Evolutionary conservation across 202 grass and related monocot species (phyloP).

Genomic region (Setaria viridis): DNA sequence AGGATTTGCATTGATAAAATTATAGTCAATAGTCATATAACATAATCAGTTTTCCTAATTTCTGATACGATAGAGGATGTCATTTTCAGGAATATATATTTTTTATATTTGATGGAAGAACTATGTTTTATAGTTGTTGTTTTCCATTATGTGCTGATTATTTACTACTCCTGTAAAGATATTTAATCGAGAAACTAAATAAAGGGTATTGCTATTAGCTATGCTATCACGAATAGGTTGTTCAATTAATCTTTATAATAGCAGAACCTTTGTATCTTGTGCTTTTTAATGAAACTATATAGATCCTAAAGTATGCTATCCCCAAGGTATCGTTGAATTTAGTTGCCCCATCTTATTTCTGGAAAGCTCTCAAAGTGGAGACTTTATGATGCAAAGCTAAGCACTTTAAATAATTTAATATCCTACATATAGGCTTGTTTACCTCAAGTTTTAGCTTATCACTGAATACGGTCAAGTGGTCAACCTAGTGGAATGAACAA

Average conservation of each 20-base stretch:
- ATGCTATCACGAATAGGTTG: slow-evolving; percentile 22
- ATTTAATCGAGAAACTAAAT: slow-evolving; percentile 16
- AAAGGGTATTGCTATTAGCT: neutral
- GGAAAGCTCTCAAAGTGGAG: slow-evolving; percentile 4
- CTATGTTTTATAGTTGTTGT: neutral
- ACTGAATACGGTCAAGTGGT: neutral
- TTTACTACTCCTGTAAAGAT: neutral
- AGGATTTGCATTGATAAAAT: neutral
- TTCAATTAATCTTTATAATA: slow-evolving; percentile 29
- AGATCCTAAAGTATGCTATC: slow-evolving; percentile 31
- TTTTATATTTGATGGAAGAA: neutral
- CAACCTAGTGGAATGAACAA: slow-evolving; percentile 8
- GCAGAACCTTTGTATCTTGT: slow-evolving; percentile 26
- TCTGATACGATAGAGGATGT: slow-evolving; percentile 8
- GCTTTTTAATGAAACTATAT: slow-evolving; percentile 32
- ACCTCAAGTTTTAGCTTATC: slow-evolving; percentile 13
- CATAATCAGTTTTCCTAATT: neutral
- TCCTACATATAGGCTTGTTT: slow-evolving; percentile 23
- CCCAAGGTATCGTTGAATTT: slow-evolving; percentile 16
- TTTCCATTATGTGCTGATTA: slow-evolving; percentile 7
- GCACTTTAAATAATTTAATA: slow-evolving; percentile 27
- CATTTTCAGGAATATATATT: slow-evolving; percentile 6
- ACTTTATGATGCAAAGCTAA: slow-evolving; percentile 30
- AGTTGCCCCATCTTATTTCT: neutral
- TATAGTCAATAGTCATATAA: neutral